Conservation (phyloP, 139 green algal species). For the Trebouxia sp. region DNA sequence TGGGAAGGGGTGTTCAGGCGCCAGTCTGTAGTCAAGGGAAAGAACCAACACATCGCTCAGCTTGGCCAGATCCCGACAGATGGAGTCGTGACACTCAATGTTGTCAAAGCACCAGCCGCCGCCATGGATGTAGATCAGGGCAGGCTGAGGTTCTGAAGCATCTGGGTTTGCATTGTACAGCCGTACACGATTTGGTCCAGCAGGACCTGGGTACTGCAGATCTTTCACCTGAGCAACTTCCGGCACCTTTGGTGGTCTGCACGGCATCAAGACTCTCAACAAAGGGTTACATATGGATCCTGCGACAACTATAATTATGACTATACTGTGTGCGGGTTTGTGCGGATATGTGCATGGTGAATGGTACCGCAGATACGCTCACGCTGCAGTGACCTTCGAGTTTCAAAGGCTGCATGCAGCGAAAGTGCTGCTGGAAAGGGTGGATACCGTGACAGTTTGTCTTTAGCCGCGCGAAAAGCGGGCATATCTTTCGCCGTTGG, state of each 20-base stretch:
- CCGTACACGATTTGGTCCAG: not conserved
- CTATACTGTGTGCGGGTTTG: too few relatives aligned
- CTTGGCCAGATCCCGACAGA: not conserved
- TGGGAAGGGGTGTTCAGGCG: conserved; percentile 26
- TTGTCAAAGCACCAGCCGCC: not conserved
- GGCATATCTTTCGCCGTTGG: too few relatives aligned
- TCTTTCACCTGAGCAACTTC: not conserved
- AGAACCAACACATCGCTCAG: not conserved
- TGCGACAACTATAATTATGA: too few relatives aligned
- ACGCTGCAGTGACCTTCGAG: too few relatives aligned
- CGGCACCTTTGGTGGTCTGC: not conserved
- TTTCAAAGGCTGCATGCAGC: too few relatives aligned
- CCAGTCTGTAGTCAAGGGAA: conserved; percentile 21
- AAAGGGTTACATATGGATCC: too few relatives aligned
- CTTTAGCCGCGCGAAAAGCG: too few relatives aligned
- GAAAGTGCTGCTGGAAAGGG: too few relatives aligned
- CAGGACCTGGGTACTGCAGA: not conserved
- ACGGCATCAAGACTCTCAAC: too few relatives aligned
- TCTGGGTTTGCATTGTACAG: not conserved
- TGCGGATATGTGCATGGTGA: too few relatives aligned
- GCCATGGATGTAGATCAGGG: not conserved
- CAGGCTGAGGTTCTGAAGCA: not conserved
- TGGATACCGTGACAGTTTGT: too few relatives aligned
- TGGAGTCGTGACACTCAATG: conserved; percentile 9
- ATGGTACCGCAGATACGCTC: too few relatives aligned